Evolutionary conservation across 352 stramenopile genomes (phyloP).

Genomic region (Pythium rhizo-oryzae): DNA sequence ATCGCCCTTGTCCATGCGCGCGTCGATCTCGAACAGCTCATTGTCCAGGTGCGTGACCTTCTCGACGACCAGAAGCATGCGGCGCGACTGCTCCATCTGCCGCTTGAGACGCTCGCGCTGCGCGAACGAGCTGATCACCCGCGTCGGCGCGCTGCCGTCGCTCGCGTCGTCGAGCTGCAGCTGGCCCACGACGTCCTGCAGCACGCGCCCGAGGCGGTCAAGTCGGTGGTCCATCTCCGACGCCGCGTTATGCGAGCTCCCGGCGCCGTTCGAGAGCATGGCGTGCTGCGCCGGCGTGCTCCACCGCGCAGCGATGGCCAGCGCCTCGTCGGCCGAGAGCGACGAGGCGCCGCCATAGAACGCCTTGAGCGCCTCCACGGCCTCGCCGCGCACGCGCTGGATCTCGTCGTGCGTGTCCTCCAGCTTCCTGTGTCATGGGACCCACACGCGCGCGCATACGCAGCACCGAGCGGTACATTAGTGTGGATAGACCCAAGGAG

Average conservation of each 20-base stretch:
- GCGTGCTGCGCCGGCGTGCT: conserved; percentile 12
- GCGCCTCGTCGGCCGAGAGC: conserved; percentile 63
- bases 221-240: conserved; percentile 63
- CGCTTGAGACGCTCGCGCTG: conserved; percentile 59
- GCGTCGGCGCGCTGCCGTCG: conserved; percentile 10
- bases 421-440: conserved; percentile 44
- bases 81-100: conserved; percentile 63
- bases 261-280: conserved; percentile 2
- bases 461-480: no score
- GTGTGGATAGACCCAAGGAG: neutral
- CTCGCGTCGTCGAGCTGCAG: conserved; percentile 45
- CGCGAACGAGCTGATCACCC: conserved; percentile 56
- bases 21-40: conserved; percentile 51
- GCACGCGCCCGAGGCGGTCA: conserved; percentile 38
- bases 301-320: conserved; percentile 63
- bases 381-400: conserved; percentile 48
- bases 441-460: no score
- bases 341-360: conserved; percentile 65
- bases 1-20: conserved; percentile 42
- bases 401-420: conserved; percentile 73
- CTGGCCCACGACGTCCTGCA: conserved; percentile 52
- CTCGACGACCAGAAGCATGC: conserved; percentile 67
- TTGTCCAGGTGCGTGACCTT: conserved; percentile 68
- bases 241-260: neutral
- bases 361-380: conserved; percentile 58